Base-by-base conservation (phyloP, 1,284 basidiomycete species). In the Ustilago curta region DNA sequence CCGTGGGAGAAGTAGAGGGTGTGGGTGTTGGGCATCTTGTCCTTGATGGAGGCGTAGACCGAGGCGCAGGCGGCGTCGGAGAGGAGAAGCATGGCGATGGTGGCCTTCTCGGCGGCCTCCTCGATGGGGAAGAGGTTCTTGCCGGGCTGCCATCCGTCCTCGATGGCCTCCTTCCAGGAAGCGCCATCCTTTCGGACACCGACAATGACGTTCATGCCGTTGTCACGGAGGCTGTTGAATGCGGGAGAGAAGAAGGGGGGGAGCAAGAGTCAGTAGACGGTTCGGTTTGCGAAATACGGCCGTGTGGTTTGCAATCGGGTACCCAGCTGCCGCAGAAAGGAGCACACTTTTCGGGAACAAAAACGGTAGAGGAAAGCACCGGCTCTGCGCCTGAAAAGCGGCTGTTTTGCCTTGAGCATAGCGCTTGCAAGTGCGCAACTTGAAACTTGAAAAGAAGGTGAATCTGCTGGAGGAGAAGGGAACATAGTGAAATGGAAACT, bases 1-100 rank as follows among this genome's bases (percentile, higher is more conserved):
- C 97, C 97, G 87, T 99, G 97, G 8, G 95, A 94, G 89, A 99
- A 99, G 91, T 99, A 98, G 79, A 99, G 91, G 25, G 97, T 99
- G 90, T 99, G 98, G 87, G 94, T 95, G 90, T 96, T 95, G 87
- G 94, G 97, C 88, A 98, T 94, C 70, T 83, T 85, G 70, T 95
- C 94, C 47, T 91, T 91, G 83, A 99, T 85, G 70, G 90, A 88
- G 51, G 91, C 88, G 96, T 96, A 99, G 40, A 95, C 97, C 86
- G 92, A 90, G 32, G 94, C 95, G 88, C 99, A 97, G 32, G 96
- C 96, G 56, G 97, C 97, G 86, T 99, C 97, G 59, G 95, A 98
- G 80, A 99, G 91, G 65, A 99, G 89, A 90, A 98, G 98, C 97
- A 99, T 99, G 90, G 99, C 93, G 89, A 98, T 97, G 42, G 96